Conservation (phyloP, 2,329 filamentous ascomycete species). For the Colletotrichum higginsianum region DNA sequence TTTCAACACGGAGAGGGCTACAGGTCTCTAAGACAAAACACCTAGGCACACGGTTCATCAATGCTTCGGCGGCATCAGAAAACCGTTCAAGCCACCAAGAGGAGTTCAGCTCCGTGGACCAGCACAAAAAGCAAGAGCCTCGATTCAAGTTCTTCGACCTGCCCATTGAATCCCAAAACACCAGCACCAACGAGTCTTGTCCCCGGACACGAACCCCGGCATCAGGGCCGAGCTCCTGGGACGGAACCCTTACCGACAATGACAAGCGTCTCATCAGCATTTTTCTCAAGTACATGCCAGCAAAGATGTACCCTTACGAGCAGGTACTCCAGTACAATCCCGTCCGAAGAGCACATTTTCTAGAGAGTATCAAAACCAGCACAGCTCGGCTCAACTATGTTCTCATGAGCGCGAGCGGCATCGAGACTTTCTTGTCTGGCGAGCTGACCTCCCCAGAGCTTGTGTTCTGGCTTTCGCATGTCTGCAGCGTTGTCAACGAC, state of each 20-base stretch:
- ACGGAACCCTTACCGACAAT: slow-evolving; percentile 37
- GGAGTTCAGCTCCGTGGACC: slow-evolving; percentile 11
- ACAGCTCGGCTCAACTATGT: slow-evolving; percentile 49
- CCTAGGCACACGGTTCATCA: slow-evolving; percentile 57
- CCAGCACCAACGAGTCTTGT: neutral
- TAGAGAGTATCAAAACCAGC: slow-evolving; percentile 47
- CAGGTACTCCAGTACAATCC: slow-evolving; percentile 52
- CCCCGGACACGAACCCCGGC: neutral
- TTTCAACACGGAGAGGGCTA: slow-evolving; percentile 56
- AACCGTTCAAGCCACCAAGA: slow-evolving; percentile 9
- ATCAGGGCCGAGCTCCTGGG: slow-evolving; percentile 1
- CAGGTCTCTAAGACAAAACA: slow-evolving; percentile 58
- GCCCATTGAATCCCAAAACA: slow-evolving; percentile 24
- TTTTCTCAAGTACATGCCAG: slow-evolving; percentile 48
- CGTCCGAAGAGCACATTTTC: slow-evolving; percentile 46
- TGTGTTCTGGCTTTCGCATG: slow-evolving; percentile 46
- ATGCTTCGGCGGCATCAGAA: slow-evolving; percentile 46
- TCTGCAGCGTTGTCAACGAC: slow-evolving; percentile 47
- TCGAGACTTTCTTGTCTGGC: slow-evolving; percentile 45
- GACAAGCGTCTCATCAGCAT: slow-evolving; percentile 49
- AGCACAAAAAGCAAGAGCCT: slow-evolving; percentile 41
- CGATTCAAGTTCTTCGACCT: slow-evolving; percentile 49
- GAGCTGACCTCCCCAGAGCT: slow-evolving; percentile 42
- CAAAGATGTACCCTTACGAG: slow-evolving; percentile 53
- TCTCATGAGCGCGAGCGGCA: slow-evolving; percentile 50